A percentile compares a stretch with the other conserved stretches of the same genome.
phyloP scores from a whole-genome alignment of 495 filamentous ascomycete species.

The Cercophora sp. region DNA sequence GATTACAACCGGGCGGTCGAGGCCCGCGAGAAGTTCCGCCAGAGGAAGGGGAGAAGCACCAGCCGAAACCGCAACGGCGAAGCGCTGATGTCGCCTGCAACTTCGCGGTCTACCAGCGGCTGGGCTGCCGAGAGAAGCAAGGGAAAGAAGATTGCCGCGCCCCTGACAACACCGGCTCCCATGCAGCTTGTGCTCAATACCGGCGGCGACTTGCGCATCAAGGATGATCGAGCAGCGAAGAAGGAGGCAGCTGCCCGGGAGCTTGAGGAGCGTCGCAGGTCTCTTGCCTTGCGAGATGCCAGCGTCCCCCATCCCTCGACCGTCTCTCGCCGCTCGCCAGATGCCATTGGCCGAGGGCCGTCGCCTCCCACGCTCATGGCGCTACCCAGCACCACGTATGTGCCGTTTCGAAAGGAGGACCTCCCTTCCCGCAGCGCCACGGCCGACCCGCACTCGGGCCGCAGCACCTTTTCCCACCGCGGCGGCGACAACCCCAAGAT shows the following conservation, averaged over 20 bases:
- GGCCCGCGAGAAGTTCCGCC: constrained; percentile 59
- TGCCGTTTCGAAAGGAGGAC: constrained; percentile 32
- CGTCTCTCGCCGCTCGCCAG: constrained; percentile 47
- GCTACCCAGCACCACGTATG: constrained; percentile 31
- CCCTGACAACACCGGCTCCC: constrained; percentile 28
- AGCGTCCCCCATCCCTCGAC: constrained; percentile 74
- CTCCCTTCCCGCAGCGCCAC: constrained; percentile 45
- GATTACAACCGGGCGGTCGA: constrained; percentile 58
- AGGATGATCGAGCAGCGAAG: constrained; percentile 53
- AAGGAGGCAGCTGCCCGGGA: constrained; percentile 80
- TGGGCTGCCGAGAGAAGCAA: neutral
- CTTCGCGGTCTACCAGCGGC: constrained; percentile 8
- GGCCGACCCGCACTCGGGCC: constrained; percentile 35
- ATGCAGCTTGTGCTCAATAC: constrained; percentile 27
- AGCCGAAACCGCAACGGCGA: constrained; percentile 45
- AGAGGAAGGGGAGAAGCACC: constrained; percentile 53
- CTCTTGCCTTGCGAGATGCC: constrained; percentile 72
- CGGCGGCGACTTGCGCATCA: constrained; percentile 39
- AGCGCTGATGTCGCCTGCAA: constrained; percentile 20
- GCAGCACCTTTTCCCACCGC: constrained; percentile 45
- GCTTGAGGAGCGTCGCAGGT: constrained; percentile 79
- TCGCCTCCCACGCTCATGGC: constrained; percentile 33
- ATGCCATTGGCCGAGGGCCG: constrained; percentile 34
- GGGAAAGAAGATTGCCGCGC: constrained; percentile 6
- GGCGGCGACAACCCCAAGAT: constrained; percentile 45